Percentiles rank a stretch among this genome's conserved stretches.
Conservation (phyloP, 306 rosid species). For the Vicia villosa region DNA sequence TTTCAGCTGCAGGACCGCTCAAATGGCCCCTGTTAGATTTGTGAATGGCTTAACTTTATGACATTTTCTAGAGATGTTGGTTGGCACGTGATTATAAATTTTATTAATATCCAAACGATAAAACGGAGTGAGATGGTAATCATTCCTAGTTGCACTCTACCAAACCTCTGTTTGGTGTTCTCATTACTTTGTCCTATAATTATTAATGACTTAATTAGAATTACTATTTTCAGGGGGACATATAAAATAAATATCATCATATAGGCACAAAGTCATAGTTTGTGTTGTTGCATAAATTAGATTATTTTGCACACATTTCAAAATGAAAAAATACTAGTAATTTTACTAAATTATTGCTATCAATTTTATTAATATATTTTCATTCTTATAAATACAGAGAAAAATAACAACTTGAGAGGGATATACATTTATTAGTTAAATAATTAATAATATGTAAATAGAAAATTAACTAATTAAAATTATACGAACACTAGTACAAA, state of each 20-base stretch:
- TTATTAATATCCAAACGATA: constrained; percentile 19
- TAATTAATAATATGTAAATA: too few species aligned
- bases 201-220: constrained; percentile 48
- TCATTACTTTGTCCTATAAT: constrained; percentile 58
- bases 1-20: neutral
- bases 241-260: constrained; percentile 56
- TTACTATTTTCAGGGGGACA: constrained; percentile 55
- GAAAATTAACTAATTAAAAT: too few species aligned
- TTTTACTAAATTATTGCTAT: too few species aligned
- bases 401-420: too few species aligned
- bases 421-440: too few species aligned
- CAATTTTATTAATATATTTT: too few species aligned
- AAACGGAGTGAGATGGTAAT: constrained; percentile 41
- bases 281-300: neutral
- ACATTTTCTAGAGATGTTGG: constrained; percentile 22
- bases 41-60: neutral
- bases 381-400: too few species aligned
- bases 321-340: too few species aligned
- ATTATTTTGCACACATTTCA: too few species aligned
- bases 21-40: neutral
- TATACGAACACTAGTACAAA: too few species aligned
- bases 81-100: constrained; percentile 39
- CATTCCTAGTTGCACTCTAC: constrained; percentile 51
- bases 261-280: neutral
- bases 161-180: constrained; percentile 45